Evolutionary conservation across 495 filamentous ascomycete genomes (phyloP).

Genomic region (Paragyromitra xinjiangensis): DNA sequence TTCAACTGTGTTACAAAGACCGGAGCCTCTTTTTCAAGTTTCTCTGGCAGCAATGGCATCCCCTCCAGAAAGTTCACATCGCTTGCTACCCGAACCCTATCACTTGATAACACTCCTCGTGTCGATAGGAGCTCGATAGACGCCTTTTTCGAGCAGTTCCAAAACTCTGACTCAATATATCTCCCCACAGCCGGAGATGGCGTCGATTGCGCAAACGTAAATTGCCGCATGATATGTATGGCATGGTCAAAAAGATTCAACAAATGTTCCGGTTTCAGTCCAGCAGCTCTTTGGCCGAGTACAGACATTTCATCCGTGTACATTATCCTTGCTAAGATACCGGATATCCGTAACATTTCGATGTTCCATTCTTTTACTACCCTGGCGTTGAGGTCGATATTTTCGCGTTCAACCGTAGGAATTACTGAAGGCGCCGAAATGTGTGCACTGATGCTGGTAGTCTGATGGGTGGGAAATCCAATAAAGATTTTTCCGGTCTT

Average conservation of each 20-base stretch:
- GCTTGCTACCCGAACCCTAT: slow-evolving; percentile 78
- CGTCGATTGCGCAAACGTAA: slow-evolving; percentile 85
- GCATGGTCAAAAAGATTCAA: slow-evolving; percentile 76
- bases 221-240: slow-evolving; percentile 79
- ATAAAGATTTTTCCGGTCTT: slow-evolving; percentile 93
- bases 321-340: slow-evolving; percentile 86
- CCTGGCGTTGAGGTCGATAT: slow-evolving; percentile 93
- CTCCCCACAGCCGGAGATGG: slow-evolving; percentile 80
- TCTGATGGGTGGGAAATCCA: slow-evolving; percentile 96
- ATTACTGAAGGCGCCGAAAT: slow-evolving; percentile 99
- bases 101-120: slow-evolving; percentile 79
- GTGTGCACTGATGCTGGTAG: slow-evolving; percentile 90
- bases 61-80: slow-evolving; percentile 86
- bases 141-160: slow-evolving; percentile 82
- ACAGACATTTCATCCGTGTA: slow-evolving; percentile 85
- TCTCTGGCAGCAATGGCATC: slow-evolving; percentile 85
- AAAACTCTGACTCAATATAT: slow-evolving; percentile 91
- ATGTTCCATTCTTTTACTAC: slow-evolving; percentile 94
- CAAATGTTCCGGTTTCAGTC: slow-evolving; percentile 66
- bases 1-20: slow-evolving; percentile 79
- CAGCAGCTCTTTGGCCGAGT: slow-evolving; percentile 67
- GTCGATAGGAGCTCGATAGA: slow-evolving; percentile 89
- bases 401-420: slow-evolving; percentile 97
- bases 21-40: slow-evolving; percentile 69
- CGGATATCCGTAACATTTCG: slow-evolving; percentile 91